phyloP scores from a whole-genome alignment of 345 rosid species.

The Iberis pinnata region DNA sequence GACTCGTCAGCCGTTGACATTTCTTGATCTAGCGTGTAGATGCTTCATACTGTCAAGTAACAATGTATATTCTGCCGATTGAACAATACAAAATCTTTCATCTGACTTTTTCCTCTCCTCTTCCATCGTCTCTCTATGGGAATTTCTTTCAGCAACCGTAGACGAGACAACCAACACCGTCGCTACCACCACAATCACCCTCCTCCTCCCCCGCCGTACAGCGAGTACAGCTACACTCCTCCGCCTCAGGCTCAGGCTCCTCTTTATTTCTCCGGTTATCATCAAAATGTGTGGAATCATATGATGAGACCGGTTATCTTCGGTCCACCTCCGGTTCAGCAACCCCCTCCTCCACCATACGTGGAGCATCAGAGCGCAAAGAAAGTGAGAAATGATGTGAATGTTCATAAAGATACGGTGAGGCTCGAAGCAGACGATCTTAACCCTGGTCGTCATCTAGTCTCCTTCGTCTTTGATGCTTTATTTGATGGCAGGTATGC shows the following conservation, averaged over 20 bases:
- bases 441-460: slow-evolving; percentile 61
- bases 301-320: too few relatives aligned
- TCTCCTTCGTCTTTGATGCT: slow-evolving; percentile 88
- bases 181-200: slow-evolving; percentile 23
- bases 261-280: slow-evolving; percentile 47
- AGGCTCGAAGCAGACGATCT: slow-evolving; percentile 53
- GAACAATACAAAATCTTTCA: too few relatives aligned
- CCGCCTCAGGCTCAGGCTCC: slow-evolving; percentile 32
- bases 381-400: slow-evolving; percentile 87
- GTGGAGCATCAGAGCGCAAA: slow-evolving; percentile 80
- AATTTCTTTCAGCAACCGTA: slow-evolving; percentile 59
- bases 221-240: slow-evolving; percentile 30
- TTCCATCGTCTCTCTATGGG: too few relatives aligned
- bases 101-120: too few relatives aligned
- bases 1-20: too few relatives aligned
- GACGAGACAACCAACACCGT: too few relatives aligned
- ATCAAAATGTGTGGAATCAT: slow-evolving; percentile 42
- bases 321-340: slow-evolving; percentile 25
- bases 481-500: slow-evolving; percentile 79
- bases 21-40: too few relatives aligned
- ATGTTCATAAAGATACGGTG: slow-evolving; percentile 79
- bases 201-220: slow-evolving; percentile 34
- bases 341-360: slow-evolving; percentile 42
- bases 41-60: too few relatives aligned
- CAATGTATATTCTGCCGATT: too few relatives aligned